Percentiles rank a stretch among this genome's conserved stretches.
These are phyloP conservation scores for Tylopilus sp. DNA, from an alignment of 1,284 basidiomycete species.

Conservation along the genomic window DNA sequence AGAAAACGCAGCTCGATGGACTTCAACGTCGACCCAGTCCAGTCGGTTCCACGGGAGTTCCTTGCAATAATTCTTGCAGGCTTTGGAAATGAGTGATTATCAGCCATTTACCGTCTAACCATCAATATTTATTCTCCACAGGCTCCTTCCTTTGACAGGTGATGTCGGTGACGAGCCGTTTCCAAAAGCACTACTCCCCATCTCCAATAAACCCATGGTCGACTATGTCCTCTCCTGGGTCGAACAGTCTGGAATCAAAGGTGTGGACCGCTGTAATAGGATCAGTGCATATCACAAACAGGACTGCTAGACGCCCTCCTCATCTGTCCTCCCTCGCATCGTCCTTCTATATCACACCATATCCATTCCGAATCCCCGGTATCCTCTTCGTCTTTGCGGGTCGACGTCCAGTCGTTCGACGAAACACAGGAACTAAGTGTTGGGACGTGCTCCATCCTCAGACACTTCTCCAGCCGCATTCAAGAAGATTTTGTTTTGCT, in stretches of 20 bases:
- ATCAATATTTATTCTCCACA: conserved; percentile 31
- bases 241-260: conserved; percentile 79
- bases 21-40: conserved; percentile 51
- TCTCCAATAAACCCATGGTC: conserved; percentile 84
- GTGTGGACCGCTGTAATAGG: conserved; percentile 39
- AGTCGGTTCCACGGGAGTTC: conserved; percentile 62
- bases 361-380: conserved; percentile 64
- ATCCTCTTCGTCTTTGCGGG: conserved; percentile 54
- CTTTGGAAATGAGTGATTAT: conserved; percentile 75
- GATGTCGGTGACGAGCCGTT: conserved; percentile 70
- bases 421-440: conserved; percentile 58
- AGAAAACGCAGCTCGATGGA: no score
- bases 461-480: conserved; percentile 65
- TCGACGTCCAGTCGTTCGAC: conserved; percentile 73
- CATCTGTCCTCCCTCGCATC: conserved; percentile 74
- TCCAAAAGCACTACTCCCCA: conserved; percentile 81
- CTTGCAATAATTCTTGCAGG: conserved; percentile 81
- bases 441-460: conserved; percentile 67
- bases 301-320: conserved; percentile 68
- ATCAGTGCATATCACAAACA: conserved; percentile 8
- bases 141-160: conserved; percentile 66
- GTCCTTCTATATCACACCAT: conserved; percentile 72
- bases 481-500: conserved; percentile 84
- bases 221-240: conserved; percentile 84
- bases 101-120: neutral